A percentile compares a stretch with the other conserved stretches of the same genome.
These are phyloP conservation scores for Elsinoe batatas DNA, from an alignment of 2,329 filamentous ascomycete species.

Conservation along the genomic window DNA sequence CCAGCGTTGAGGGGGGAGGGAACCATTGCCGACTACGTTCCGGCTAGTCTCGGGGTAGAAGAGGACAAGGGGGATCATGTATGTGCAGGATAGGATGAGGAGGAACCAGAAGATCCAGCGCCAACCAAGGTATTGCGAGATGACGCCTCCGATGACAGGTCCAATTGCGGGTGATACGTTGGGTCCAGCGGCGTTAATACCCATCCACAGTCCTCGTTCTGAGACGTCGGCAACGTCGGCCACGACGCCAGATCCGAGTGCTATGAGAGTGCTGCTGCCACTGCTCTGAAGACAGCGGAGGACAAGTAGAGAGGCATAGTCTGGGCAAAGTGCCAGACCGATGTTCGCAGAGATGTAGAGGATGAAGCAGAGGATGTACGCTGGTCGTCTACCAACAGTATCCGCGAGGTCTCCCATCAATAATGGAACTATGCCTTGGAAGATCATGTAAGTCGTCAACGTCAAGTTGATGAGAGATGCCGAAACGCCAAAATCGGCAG, in stretches of 20 bases:
- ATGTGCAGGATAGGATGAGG: conserved; percentile 30
- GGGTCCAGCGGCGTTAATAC: conserved; percentile 23
- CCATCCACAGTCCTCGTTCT: conserved; percentile 29
- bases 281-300: conserved; percentile 33
- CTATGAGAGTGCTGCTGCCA: conserved; percentile 33
- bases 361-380: conserved; percentile 39
- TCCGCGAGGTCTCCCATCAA: conserved; percentile 44
- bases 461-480: conserved; percentile 16
- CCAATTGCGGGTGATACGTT: conserved; percentile 19
- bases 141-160: conserved; percentile 25
- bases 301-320: conserved; percentile 29
- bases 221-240: conserved; percentile 28
- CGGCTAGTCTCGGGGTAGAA: conserved; percentile 32
- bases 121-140: conserved; percentile 28
- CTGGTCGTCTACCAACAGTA: conserved; percentile 41
- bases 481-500: conserved; percentile 16
- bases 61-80: conserved; percentile 23
- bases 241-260: conserved; percentile 27
- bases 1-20: conserved; percentile 22
- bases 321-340: conserved; percentile 31
- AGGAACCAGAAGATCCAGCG: conserved; percentile 36
- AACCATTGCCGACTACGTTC: conserved; percentile 33
- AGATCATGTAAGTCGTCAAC: conserved; percentile 17
- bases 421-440: conserved; percentile 45
- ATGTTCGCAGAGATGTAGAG: conserved; percentile 36